Evolutionary conservation across 1,139 yeast species (phyloP).

Genomic region (Suhomyces wounanorum): DNA sequence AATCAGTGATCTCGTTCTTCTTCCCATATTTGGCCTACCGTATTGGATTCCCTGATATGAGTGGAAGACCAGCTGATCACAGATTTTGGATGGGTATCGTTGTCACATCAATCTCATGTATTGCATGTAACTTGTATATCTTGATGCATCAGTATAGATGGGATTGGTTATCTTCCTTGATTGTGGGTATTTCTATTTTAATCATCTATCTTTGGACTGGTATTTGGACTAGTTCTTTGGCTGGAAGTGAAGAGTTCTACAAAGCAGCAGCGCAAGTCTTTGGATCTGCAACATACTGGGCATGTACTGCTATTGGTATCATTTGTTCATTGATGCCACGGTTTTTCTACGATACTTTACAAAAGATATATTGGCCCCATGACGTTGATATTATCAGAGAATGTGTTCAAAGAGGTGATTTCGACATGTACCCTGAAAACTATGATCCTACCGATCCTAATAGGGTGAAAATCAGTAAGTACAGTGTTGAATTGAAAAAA

Average conservation of each 20-base stretch:
- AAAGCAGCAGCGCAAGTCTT: conserved; percentile 74
- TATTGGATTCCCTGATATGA: conserved; percentile 54
- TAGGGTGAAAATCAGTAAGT: conserved; percentile 40
- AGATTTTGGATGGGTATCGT: conserved; percentile 83
- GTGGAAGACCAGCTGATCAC: conserved; percentile 75
- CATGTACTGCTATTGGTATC: conserved; percentile 71
- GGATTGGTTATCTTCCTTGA: conserved; percentile 82
- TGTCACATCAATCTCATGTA: conserved; percentile 76
- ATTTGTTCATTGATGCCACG: conserved; percentile 77
- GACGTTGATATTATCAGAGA: conserved; percentile 90
- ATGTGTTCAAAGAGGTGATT: conserved; percentile 61
- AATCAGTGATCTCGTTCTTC: conserved; percentile 80
- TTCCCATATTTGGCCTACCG: conserved; percentile 77
- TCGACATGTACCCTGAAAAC: conserved; percentile 54
- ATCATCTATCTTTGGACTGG: conserved; percentile 88
- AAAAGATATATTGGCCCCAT: conserved; percentile 64
- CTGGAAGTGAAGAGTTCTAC: conserved; percentile 66
- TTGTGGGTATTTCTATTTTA: conserved; percentile 64
- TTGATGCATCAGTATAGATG: conserved; percentile 84
- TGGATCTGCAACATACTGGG: conserved; percentile 80
- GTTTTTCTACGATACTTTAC: conserved; percentile 62
- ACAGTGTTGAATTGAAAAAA: conserved; percentile 15
- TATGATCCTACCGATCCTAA: conserved; percentile 68
- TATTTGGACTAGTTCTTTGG: conserved; percentile 65
- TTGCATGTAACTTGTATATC: conserved; percentile 79